Evolutionary conservation across 345 rosid genomes (phyloP).

Genomic region (Linum usitatissimum): DNA sequence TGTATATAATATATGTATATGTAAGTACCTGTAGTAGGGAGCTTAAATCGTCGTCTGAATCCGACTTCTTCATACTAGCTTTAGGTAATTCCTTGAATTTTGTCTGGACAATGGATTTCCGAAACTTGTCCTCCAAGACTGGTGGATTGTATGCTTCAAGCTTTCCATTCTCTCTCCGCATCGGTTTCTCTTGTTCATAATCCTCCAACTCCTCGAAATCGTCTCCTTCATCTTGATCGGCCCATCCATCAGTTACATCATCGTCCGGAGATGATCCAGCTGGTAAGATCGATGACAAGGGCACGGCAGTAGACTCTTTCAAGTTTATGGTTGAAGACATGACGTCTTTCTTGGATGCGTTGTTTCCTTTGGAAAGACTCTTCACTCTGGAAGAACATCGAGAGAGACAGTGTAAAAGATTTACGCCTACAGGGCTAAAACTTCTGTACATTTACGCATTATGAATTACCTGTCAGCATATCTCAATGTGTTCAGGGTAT

Average conservation of each 20-base stretch:
- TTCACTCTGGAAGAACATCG: constrained; percentile 51
- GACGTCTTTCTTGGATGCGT: constrained; percentile 67
- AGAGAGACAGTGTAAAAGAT: not conserved
- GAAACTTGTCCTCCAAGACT: constrained; percentile 41
- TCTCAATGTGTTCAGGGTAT: constrained; percentile 93
- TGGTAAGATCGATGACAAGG: constrained; percentile 55
- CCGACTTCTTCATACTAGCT: constrained; percentile 44
- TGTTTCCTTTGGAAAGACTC: constrained; percentile 90
- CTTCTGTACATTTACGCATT: not conserved
- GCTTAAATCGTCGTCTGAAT: constrained; percentile 62
- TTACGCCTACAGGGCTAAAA: not conserved
- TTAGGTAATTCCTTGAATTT: constrained; percentile 46
- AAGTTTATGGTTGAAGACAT: constrained; percentile 57
- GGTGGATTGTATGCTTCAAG: constrained; percentile 32
- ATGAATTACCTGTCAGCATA: constrained; percentile 84
- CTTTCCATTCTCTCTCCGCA: constrained; percentile 64
- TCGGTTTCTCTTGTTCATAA: constrained; percentile 56
- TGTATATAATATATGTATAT: not conserved
- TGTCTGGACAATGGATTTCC: constrained; percentile 38
- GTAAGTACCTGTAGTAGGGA: constrained; percentile 59
- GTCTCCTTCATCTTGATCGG: constrained; percentile 60
- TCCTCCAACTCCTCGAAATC: constrained; percentile 69
- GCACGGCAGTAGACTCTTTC: constrained; percentile 61
- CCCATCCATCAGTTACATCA: constrained; percentile 62
- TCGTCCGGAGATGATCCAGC: constrained; percentile 52